Conservation (phyloP, 345 rosid species). For the Tarenaya hassleriana region DNA sequence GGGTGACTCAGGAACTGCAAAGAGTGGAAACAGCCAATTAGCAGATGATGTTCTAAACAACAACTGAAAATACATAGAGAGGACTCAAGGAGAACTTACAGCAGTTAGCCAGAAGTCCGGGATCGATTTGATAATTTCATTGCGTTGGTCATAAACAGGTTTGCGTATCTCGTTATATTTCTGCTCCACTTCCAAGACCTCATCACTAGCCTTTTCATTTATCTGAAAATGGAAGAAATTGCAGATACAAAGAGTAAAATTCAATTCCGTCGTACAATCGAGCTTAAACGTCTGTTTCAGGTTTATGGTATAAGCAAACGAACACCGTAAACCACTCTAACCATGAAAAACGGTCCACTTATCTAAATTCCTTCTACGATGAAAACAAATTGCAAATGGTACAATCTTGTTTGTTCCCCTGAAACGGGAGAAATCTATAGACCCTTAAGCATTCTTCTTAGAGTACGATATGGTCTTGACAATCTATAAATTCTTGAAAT, state of each 20-base stretch:
- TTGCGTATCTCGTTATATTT: conserved; percentile 74
- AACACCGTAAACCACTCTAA: neutral
- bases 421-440: no score
- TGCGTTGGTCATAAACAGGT: conserved; percentile 82
- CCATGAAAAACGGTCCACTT: no score
- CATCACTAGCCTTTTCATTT: conserved; percentile 89
- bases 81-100: conserved; percentile 48
- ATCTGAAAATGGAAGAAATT: conserved; percentile 37
- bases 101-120: conserved; percentile 96
- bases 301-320: no score
- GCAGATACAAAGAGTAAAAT: neutral
- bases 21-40: neutral
- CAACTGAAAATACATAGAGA: neutral
- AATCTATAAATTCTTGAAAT: neutral
- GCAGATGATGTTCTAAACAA: neutral
- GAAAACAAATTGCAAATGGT: no score
- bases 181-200: conserved; percentile 87
- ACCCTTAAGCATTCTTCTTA: no score
- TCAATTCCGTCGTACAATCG: no score
- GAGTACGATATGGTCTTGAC: no score
- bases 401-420: no score
- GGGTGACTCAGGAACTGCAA: conserved; percentile 87
- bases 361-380: no score
- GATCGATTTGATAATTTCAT: conserved; percentile 61
- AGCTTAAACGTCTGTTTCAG: no score